Conservation (phyloP, 768 basidiomycete genomes). For the Macrolepiota dolichaula region DNA sequence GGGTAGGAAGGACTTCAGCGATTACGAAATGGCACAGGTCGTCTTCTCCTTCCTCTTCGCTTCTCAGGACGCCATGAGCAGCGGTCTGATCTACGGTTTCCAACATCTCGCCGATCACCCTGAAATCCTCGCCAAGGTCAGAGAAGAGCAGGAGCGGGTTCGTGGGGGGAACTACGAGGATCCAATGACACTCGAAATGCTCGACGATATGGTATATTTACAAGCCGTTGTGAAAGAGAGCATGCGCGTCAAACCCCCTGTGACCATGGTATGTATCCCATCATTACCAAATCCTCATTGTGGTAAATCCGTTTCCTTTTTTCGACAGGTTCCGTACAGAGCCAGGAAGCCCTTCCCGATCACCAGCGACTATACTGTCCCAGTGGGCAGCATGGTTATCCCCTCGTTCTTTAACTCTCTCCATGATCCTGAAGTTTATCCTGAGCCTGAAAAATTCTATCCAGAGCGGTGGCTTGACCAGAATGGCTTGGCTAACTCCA, state of each 20-base stretch:
- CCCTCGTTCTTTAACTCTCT: conserved; percentile 91
- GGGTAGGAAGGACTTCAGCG: conserved; percentile 82
- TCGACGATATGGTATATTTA: conserved; percentile 92
- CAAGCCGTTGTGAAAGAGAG: conserved; percentile 93
- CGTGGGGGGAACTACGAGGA: conserved; percentile 74
- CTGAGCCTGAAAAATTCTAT: conserved; percentile 74
- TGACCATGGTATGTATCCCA: conserved; percentile 74
- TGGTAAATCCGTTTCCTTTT: conserved; percentile 14
- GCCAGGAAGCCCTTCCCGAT: conserved; percentile 91
- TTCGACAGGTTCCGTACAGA: conserved; percentile 83
- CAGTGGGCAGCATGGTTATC: conserved; percentile 89
- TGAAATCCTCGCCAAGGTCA: conserved; percentile 81
- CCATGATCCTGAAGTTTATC: conserved; percentile 86
- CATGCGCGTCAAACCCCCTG: conserved; percentile 87
- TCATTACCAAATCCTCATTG: conserved; percentile 7
- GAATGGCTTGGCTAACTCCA: conserved; percentile 68
- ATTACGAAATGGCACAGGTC: conserved; percentile 96
- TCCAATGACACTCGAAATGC: conserved; percentile 80
- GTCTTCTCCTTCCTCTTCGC: conserved; percentile 96
- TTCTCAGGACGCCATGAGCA: conserved; percentile 97
- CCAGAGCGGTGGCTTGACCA: conserved; percentile 96
- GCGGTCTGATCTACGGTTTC: conserved; percentile 92
- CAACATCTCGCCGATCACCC: conserved; percentile 95
- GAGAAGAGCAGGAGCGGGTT: conserved; percentile 85
- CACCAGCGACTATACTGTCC: conserved; percentile 87